Conservation (phyloP, 2,329 filamentous ascomycete genomes). For the Bertia moriformis region DNA sequence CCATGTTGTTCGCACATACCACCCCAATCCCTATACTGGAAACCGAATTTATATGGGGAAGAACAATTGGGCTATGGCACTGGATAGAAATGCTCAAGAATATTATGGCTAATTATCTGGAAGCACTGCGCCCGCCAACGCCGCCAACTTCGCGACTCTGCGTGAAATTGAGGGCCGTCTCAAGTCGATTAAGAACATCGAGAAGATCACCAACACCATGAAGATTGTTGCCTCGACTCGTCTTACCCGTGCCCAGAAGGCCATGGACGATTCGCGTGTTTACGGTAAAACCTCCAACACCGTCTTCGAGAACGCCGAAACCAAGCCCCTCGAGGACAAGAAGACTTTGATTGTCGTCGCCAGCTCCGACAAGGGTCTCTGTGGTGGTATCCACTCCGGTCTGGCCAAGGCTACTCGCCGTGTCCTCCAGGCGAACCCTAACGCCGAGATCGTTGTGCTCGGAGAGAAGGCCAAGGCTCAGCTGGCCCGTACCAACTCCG, state of each 20-base stretch:
- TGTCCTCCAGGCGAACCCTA: conserved; percentile 45
- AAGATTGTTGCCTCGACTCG: conserved; percentile 99
- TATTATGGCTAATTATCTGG: too few species aligned
- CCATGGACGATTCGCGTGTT: conserved; percentile 79
- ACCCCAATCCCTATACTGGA: too few species aligned
- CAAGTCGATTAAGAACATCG: conserved; percentile 99
- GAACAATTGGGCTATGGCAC: too few species aligned
- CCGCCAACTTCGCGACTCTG: conserved; percentile 88
- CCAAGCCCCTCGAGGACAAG: conserved; percentile 71
- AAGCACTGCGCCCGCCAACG: conserved; percentile 50
- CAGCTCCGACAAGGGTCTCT: conserved; percentile 99
- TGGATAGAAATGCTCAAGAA: too few species aligned
- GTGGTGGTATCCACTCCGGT: conserved; percentile 96
- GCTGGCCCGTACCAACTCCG: conserved; percentile 70
- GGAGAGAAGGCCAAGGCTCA: conserved; percentile 98
- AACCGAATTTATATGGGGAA: too few species aligned
- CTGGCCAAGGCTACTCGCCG: conserved; percentile 70
- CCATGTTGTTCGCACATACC: too few species aligned
- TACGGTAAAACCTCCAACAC: conserved; percentile 92
- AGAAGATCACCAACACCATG: conserved; percentile 99
- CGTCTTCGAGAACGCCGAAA: conserved; percentile 93
- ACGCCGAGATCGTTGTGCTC: conserved; percentile 70
- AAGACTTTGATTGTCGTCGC: conserved; percentile 86
- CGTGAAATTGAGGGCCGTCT: conserved; percentile 97
- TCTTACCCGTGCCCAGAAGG: conserved; percentile 86